Evolutionary conservation across 371 early-diverging fungal genomes (phyloP), one percentile per base, ranked within the genome.

Genomic region (Mucor mucedo): DNA sequence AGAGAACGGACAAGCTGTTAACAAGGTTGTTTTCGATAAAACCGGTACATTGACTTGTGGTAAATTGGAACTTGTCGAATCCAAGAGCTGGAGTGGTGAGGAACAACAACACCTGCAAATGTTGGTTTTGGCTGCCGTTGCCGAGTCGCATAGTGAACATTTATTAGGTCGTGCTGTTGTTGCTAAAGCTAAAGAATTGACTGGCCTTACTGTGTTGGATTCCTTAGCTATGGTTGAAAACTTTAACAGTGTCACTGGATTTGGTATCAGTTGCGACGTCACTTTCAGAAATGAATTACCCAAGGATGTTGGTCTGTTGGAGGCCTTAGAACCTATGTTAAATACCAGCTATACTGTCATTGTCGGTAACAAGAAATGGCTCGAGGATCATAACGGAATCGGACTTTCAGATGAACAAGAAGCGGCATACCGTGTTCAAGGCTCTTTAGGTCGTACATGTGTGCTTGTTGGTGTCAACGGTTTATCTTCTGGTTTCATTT

Each of bases 1-100:
- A 53, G 97, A 96, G 66, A 85, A 84, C 2, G 95, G 94, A 2
- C 86, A 90, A 61, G 79, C 77, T 42, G 81, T 98, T 10, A 91
- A 90, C 62, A 93, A 90, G 59, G 81, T 97, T 0, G 88, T 97
- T 29, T 97, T 98, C 75, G 98, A 98, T 78, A 98, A 98, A 81
- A 98, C 98, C 2, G 98, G 97, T 40, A 98, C 98, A 2, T 67
- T 98, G 49, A 98, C 98, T 11, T 59, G 73, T 9, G 98, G 98
- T 44, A 86, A 91, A 57, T 75, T 97, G 60, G 72, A 84, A 16
- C 94, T 98, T 4, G 88, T 89, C 0, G 70, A 79, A 35, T 73
- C 78, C 53, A 52, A 49, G 3, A 21, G 59, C 52, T 72, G 72
- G 60, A 50, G 66, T 33, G 52, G 55, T 5, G 3, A 55, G 45